Conservation (phyloP, 2,329 filamentous ascomycete genomes). For the Ophiostoma pallidulum region DNA sequence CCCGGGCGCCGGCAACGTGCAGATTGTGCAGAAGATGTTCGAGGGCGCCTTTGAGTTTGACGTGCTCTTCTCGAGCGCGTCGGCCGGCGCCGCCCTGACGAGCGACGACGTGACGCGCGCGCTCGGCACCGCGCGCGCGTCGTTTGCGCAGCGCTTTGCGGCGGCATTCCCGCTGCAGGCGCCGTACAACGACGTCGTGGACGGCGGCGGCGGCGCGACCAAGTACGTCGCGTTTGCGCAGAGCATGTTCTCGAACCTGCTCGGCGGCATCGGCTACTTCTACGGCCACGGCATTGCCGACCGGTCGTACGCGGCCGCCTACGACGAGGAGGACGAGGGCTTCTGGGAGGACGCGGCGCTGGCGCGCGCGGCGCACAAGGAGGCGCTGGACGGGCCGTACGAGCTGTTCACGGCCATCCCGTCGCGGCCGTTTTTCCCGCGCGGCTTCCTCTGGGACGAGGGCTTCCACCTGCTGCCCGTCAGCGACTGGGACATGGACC, state of each 20-base stretch:
- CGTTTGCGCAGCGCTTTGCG: slow-evolving; percentile 67
- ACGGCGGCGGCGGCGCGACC: not conserved
- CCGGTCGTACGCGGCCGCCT: slow-evolving; percentile 81
- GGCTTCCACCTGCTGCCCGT: slow-evolving; percentile 91
- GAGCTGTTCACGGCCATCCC: slow-evolving; percentile 89
- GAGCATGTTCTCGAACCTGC: slow-evolving; percentile 86
- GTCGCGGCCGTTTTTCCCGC: slow-evolving; percentile 89
- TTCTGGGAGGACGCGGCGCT: slow-evolving; percentile 91
- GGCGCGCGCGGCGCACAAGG: slow-evolving; percentile 59
- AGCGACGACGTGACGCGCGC: slow-evolving; percentile 59
- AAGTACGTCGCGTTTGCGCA: slow-evolving; percentile 74
- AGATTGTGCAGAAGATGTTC: slow-evolving; percentile 86
- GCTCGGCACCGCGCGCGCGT: slow-evolving; percentile 54
- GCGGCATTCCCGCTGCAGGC: slow-evolving; percentile 62
- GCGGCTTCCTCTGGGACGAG: slow-evolving; percentile 96
- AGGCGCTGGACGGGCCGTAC: slow-evolving; percentile 68
- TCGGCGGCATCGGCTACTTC: slow-evolving; percentile 94
- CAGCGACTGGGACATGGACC: slow-evolving; percentile 86
- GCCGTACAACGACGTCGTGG: slow-evolving; percentile 56
- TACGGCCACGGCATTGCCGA: slow-evolving; percentile 82
- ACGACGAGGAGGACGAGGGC: slow-evolving; percentile 88
- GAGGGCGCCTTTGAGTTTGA: slow-evolving; percentile 89
- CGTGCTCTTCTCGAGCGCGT: slow-evolving; percentile 75
- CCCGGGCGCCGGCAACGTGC: slow-evolving; percentile 65
- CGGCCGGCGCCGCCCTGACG: slow-evolving; percentile 45